Percentiles rank a stretch among this genome's conserved stretches.
phyloP scores from a whole-genome alignment of 768 basidiomycete genomes.

The Grammothele lineata region DNA sequence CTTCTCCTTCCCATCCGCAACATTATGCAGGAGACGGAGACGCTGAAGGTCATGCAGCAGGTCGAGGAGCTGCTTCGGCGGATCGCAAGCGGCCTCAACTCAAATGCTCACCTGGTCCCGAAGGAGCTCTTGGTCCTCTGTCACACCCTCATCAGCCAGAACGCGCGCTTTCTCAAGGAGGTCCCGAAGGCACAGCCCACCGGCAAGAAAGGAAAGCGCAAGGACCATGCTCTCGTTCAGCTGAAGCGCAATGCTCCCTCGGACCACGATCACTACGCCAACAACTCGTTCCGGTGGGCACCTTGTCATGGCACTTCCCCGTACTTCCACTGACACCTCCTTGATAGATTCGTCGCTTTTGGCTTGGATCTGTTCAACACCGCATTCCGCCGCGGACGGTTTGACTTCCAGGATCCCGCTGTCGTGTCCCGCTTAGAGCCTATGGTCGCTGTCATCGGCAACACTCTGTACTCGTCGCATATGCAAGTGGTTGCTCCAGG shows the following conservation, averaged over 20 bases:
- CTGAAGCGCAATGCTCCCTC: constrained; percentile 58
- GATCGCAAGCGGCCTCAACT: constrained; percentile 78
- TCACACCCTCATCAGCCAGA: constrained; percentile 87
- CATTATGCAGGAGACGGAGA: constrained; percentile 83
- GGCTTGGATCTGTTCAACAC: constrained; percentile 90
- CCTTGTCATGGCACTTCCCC: neutral
- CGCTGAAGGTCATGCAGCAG: constrained; percentile 71
- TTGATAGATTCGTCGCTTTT: constrained; percentile 75
- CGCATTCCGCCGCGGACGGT: constrained; percentile 78
- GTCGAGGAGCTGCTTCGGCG: constrained; percentile 88
- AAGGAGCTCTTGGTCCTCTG: constrained; percentile 75
- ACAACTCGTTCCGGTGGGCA: constrained; percentile 82
- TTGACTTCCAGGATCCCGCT: constrained; percentile 75
- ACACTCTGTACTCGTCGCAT: constrained; percentile 84
- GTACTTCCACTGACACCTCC: constrained; percentile 1
- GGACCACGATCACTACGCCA: constrained; percentile 67
- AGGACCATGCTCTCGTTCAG: constrained; percentile 68
- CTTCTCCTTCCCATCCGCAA: constrained; percentile 75
- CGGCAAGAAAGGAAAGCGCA: constrained; percentile 31
- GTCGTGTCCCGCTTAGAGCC: constrained; percentile 81
- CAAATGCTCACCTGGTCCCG: constrained; percentile 68
- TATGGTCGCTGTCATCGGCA: constrained; percentile 83
- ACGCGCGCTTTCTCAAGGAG: constrained; percentile 80
- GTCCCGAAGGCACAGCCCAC: constrained; percentile 30
- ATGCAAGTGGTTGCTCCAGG: constrained; percentile 70